These are phyloP conservation scores for Boletus rex-veris DNA, from an alignment of 768 basidiomycete species.

Conservation along the genomic window DNA sequence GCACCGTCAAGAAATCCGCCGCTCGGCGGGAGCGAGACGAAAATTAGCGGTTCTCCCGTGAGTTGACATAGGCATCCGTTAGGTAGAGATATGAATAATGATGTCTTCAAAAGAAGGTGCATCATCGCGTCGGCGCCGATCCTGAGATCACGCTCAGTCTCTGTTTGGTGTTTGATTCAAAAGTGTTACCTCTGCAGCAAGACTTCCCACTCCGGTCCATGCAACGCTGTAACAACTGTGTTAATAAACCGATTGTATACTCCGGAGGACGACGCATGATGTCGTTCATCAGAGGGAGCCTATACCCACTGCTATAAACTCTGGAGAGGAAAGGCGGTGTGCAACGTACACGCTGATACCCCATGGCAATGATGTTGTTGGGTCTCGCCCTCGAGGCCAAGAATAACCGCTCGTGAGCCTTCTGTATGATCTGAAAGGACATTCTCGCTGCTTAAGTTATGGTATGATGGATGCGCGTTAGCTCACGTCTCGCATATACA, in stretches of 20 bases:
- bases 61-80: conserved; percentile 86
- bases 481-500: conserved; percentile 54
- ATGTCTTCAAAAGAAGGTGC: conserved; percentile 72
- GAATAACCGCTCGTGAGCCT: conserved; percentile 56
- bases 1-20: conserved; percentile 12
- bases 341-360: conserved; percentile 55
- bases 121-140: conserved; percentile 75
- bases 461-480: background rate
- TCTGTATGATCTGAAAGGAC: conserved; percentile 52
- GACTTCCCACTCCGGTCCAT: conserved; percentile 61
- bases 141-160: conserved; percentile 37
- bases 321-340: background rate
- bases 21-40: conserved; percentile 30
- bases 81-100: conserved; percentile 71
- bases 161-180: background rate
- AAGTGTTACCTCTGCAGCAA: conserved; percentile 55
- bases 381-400: conserved; percentile 33
- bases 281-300: conserved; percentile 36
- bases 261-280: conserved; percentile 37
- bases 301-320: background rate
- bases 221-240: conserved; percentile 66
- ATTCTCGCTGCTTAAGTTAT: background rate
- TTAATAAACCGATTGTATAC: conserved; percentile 66
- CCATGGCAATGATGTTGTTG: conserved; percentile 60
- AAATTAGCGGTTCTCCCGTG: conserved; percentile 65